Percentiles rank a stretch among this genome's conserved stretches.
Evolutionary conservation across 164 flowering plant genomes (phyloP).

Genomic region (Saururus chinensis): DNA sequence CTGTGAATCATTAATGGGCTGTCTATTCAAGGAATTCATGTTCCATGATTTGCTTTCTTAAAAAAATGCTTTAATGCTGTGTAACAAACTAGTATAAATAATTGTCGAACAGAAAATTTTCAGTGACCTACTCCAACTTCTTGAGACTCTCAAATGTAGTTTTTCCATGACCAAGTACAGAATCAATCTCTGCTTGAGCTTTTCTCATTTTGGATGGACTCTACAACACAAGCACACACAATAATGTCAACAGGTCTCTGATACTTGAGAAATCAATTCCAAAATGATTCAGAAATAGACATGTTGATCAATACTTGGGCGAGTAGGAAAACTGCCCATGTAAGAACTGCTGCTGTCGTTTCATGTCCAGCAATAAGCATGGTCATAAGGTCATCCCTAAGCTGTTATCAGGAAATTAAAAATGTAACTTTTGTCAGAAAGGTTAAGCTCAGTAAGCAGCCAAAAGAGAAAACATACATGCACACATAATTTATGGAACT

Average conservation of each 20-base stretch:
- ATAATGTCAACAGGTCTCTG: background rate
- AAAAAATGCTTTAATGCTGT: too few species aligned
- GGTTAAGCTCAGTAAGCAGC: background rate
- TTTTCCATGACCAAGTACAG: constrained; percentile 51
- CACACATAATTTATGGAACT: background rate
- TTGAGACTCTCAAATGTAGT: constrained; percentile 57
- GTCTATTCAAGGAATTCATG: background rate
- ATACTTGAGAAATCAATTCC: background rate
- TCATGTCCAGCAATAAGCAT: constrained; percentile 99
- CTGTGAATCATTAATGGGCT: too few species aligned
- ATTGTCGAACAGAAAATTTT: too few species aligned
- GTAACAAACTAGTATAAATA: background rate
- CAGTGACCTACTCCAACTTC: constrained; percentile 56
- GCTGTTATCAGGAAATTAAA: constrained; percentile 28
- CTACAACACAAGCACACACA: constrained; percentile 28
- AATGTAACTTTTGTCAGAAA: background rate
- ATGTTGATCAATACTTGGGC: constrained; percentile 52
- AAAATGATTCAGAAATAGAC: background rate
- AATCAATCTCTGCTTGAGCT: constrained; percentile 88
- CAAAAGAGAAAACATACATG: background rate
- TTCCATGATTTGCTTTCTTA: background rate
- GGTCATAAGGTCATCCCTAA: constrained; percentile 96
- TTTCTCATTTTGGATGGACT: constrained; percentile 80
- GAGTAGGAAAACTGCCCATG: constrained; percentile 91
- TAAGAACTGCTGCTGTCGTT: constrained; percentile 98